Conservation (phyloP, 139 green algal genomes). For the Astrephomene gubernaculifera region DNA sequence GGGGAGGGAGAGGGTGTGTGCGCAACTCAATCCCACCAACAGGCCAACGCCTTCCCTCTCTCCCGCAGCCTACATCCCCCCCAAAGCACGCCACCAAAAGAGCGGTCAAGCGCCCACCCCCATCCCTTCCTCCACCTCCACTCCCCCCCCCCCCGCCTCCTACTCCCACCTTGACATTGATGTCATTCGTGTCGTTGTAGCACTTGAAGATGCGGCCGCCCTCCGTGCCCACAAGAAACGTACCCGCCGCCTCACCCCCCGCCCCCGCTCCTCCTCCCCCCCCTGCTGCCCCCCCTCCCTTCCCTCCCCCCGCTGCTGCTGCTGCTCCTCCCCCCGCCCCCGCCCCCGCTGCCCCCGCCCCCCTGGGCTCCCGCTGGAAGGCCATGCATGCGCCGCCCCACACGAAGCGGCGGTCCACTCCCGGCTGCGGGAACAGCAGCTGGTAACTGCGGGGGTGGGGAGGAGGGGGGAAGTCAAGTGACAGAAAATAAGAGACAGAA, state of each 20-base stretch:
- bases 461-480: background rate
- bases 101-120: too few species aligned
- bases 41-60: too few species aligned
- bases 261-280: background rate
- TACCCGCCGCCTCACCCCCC: constrained; percentile 24
- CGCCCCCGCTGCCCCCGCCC: too few species aligned
- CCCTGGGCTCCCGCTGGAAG: constrained; percentile 49
- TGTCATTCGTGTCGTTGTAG: constrained; percentile 55
- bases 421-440: constrained; percentile 60
- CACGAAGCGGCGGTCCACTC: constrained; percentile 53
- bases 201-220: constrained; percentile 66
- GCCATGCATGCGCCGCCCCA: constrained; percentile 70
- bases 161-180: constrained; percentile 38
- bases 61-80: too few species aligned
- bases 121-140: too few species aligned
- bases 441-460: constrained; percentile 60
- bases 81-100: too few species aligned
- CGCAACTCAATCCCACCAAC: too few species aligned
- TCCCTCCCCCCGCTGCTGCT: background rate
- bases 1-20: too few species aligned
- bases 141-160: too few species aligned
- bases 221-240: constrained; percentile 62
- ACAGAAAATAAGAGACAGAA: too few species aligned
- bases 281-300: background rate
- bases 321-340: background rate